Percentiles rank a stretch among this genome's conserved stretches.
Conservation (phyloP, 805 yeast species). For the Metschnikowia continentalis region DNA sequence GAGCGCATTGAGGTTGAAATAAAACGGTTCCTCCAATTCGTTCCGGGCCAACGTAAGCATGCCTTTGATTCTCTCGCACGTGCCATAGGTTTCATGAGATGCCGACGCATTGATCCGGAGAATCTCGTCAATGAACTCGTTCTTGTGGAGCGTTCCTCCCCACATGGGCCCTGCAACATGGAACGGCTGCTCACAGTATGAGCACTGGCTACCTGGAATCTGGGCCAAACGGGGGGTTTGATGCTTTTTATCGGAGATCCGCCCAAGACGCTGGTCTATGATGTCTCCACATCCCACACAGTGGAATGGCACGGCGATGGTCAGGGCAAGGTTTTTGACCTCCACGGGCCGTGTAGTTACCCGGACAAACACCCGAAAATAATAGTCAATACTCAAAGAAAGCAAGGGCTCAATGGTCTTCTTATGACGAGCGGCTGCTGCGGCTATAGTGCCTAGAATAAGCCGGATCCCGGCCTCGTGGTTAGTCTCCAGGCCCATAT, state of each 20-base stretch:
- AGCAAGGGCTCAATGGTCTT: constrained; percentile 83
- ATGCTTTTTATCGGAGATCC: constrained; percentile 47
- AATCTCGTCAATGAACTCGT: constrained; percentile 60
- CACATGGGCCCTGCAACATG: constrained; percentile 97
- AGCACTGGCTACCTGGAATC: constrained; percentile 62
- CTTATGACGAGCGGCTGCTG: constrained; percentile 86
- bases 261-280: constrained; percentile 72
- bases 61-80: constrained; percentile 81
- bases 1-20: constrained; percentile 73
- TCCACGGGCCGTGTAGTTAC: constrained; percentile 74
- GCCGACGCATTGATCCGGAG: constrained; percentile 50
- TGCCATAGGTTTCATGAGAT: constrained; percentile 61
- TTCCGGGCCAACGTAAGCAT: constrained; percentile 81
- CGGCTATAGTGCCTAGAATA: constrained; percentile 69
- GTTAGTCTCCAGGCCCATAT: constrained; percentile 58
- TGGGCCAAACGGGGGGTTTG: constrained; percentile 51
- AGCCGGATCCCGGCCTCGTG: constrained; percentile 92
- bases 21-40: constrained; percentile 71
- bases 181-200: constrained; percentile 62
- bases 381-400: constrained; percentile 85
- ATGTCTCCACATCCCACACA: constrained; percentile 86
- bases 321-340: constrained; percentile 75
- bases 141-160: constrained; percentile 74
- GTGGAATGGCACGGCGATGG: constrained; percentile 71
- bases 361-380: constrained; percentile 78